Evolutionary conservation across 257 asterid species (phyloP).

Genomic region (Nicotiana otophora): DNA sequence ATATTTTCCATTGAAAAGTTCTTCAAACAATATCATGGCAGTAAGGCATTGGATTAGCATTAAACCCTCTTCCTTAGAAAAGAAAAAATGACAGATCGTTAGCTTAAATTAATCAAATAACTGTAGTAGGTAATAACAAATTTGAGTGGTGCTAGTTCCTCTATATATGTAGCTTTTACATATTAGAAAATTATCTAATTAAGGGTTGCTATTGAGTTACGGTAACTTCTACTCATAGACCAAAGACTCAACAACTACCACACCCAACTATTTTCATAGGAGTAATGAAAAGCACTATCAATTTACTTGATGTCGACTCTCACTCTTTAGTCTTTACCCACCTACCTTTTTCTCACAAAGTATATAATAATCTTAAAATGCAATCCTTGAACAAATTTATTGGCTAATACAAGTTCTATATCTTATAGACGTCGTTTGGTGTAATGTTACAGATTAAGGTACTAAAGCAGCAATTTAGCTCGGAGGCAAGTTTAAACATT

Average conservation of each 20-base stretch:
- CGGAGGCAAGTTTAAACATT: too few relatives aligned
- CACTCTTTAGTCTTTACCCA: not conserved
- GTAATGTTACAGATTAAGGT: not conserved
- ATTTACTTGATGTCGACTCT: not conserved
- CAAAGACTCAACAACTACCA: slow-evolving; percentile 3
- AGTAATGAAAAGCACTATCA: slow-evolving; percentile 2
- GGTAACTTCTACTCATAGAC: not conserved
- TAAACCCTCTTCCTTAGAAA: not conserved
- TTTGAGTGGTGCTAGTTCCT: not conserved
- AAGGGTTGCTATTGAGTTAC: slow-evolving; percentile 1
- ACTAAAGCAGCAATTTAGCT: too few relatives aligned
- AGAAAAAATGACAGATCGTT: not conserved
- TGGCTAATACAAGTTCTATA: too few relatives aligned
- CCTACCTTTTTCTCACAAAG: not conserved
- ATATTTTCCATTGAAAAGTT: too few relatives aligned
- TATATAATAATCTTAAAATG: not conserved
- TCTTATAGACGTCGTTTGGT: too few relatives aligned
- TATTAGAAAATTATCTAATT: not conserved
- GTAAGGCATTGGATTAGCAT: not conserved
- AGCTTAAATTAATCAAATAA: not conserved
- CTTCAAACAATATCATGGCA: too few relatives aligned
- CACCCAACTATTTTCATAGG: not conserved
- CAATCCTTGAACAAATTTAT: not conserved
- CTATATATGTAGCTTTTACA: not conserved
- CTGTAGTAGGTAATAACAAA: not conserved